Evolutionary conservation across 768 basidiomycete genomes (phyloP).

Genomic region (Leccinum subtestaceum): DNA sequence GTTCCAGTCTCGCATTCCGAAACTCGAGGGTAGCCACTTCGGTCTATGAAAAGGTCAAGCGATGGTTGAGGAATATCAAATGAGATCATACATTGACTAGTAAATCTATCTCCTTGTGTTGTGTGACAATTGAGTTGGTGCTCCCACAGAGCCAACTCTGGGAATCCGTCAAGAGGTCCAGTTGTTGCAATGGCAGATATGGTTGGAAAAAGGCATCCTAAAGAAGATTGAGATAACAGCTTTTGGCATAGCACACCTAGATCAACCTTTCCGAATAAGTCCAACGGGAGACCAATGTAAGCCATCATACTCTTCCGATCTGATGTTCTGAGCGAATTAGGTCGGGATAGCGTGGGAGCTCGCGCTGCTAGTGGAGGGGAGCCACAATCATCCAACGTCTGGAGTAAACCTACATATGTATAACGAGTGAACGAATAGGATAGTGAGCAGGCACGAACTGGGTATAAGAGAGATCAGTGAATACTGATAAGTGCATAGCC

Average conservation of each 20-base stretch:
- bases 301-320: conserved; percentile 89
- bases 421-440: conserved; percentile 4
- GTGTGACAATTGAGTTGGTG: conserved; percentile 93
- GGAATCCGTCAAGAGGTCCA: conserved; percentile 80
- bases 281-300: conserved; percentile 90
- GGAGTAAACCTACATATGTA: conserved; percentile 62
- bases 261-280: conserved; percentile 84
- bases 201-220: conserved; percentile 97
- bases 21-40: conserved; percentile 88
- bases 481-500: conserved; percentile 95
- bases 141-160: conserved; percentile 90
- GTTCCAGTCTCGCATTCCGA: conserved; percentile 76
- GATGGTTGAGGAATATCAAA: neutral
- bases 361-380: conserved; percentile 71
- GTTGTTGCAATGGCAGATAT: conserved; percentile 92
- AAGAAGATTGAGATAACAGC: conserved; percentile 2
- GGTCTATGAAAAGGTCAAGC: conserved; percentile 47
- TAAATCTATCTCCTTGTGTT: conserved; percentile 88
- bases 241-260: neutral
- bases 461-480: conserved; percentile 93
- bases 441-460: conserved; percentile 40
- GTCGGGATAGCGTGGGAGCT: conserved; percentile 61
- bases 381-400: conserved; percentile 88
- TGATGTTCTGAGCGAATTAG: conserved; percentile 81
- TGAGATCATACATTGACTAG: conserved; percentile 67